Evolutionary conservation across 768 basidiomycete genomes (phyloP).

Genomic region (Rhizopogon sp.): DNA sequence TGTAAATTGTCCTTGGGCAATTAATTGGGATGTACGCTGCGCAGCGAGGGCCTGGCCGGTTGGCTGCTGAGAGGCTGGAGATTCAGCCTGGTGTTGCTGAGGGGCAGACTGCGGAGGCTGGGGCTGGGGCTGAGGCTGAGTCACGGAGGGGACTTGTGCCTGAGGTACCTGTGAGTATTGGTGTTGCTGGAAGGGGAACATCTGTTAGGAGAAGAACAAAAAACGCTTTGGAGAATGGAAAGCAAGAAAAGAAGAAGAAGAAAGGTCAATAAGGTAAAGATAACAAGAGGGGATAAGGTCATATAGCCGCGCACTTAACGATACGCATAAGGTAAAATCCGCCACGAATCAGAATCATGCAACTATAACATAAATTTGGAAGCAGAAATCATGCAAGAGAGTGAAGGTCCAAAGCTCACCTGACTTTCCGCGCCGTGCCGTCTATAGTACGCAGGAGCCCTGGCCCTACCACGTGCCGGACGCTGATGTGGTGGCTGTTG

Average conservation of each 20-base stretch:
- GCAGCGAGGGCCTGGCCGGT: constrained; percentile 8
- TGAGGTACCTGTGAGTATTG: constrained; percentile 21
- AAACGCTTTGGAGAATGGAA: too few species aligned
- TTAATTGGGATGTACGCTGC: constrained; percentile 12
- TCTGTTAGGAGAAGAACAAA: constrained; percentile 11
- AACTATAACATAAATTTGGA: not conserved
- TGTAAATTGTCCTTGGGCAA: not conserved
- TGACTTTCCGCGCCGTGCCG: not conserved
- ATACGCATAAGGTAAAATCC: not conserved
- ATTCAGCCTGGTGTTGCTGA: constrained; percentile 13
- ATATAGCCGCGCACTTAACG: too few species aligned
- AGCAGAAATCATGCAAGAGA: not conserved
- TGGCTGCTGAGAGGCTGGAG: constrained; percentile 5
- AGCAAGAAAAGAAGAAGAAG: constrained; percentile 5
- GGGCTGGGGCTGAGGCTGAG: too few species aligned
- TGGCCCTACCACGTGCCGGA: constrained; percentile 4
- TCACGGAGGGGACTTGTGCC: constrained; percentile 10
- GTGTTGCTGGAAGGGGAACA: constrained; percentile 22
- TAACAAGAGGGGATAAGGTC: not conserved
- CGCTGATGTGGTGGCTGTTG: constrained; percentile 15
- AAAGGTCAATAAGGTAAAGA: not conserved
- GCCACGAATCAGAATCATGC: too few species aligned
- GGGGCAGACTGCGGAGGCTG: not conserved
- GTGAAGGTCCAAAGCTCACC: not conserved
- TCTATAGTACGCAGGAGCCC: not conserved